phyloP scores from a whole-genome alignment of 1,284 basidiomycete genomes.

The Meira miltonrushii region DNA sequence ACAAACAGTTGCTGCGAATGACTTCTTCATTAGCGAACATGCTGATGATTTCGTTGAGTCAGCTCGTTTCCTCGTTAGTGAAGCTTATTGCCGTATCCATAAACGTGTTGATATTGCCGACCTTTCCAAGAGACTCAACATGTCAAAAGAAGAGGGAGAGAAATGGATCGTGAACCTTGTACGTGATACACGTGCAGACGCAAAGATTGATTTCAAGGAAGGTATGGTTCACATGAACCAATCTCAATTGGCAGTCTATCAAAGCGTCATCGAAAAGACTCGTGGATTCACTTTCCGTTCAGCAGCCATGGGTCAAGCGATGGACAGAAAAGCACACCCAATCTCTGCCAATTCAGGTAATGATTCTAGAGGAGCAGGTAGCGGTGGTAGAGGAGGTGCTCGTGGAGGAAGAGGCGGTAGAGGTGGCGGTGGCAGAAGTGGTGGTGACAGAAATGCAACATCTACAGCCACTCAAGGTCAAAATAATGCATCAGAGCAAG shows the following conservation, averaged over 20 bases:
- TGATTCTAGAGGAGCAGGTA: constrained; percentile 11
- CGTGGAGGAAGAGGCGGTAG: not conserved
- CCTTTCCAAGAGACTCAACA: constrained; percentile 83
- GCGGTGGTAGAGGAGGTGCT: constrained; percentile 18
- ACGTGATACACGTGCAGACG: constrained; percentile 91
- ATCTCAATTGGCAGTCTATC: constrained; percentile 82
- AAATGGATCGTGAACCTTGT: constrained; percentile 99
- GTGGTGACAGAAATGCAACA: not conserved
- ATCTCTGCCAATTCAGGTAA: constrained; percentile 15
- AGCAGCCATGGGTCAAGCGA: constrained; percentile 80
- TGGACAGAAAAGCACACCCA: constrained; percentile 59
- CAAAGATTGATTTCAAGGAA: constrained; percentile 94
- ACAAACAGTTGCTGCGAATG: constrained; percentile 76
- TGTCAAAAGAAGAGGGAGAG: constrained; percentile 87
- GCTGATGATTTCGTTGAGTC: constrained; percentile 92
- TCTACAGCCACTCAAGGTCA: not conserved
- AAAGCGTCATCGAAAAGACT: constrained; percentile 92
- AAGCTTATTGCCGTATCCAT: constrained; percentile 96
- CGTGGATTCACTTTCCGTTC: constrained; percentile 84
- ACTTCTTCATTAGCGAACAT: constrained; percentile 89
- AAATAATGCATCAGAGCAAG: too few relatives aligned
- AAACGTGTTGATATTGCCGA: constrained; percentile 94
- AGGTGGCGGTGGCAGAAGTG: too few relatives aligned
- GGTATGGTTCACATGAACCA: constrained; percentile 93
- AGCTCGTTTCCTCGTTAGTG: constrained; percentile 87